Evolutionary conservation across 257 asterid genomes (phyloP), one percentile per base, ranked within the genome.

Genomic region (Solanum paucissectum): DNA sequence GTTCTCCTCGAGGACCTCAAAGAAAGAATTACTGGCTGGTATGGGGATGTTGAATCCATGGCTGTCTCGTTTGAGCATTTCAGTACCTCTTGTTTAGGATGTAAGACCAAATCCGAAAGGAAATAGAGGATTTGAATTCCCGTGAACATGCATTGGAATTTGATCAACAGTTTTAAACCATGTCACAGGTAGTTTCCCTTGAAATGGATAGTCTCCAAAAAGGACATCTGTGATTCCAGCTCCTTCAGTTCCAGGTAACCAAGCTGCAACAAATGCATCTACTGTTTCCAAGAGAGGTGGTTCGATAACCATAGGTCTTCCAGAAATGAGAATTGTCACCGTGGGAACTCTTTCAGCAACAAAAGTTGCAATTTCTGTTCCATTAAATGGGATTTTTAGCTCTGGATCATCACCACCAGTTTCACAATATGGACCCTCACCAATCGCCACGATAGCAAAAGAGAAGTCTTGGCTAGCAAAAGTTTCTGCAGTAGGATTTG

Each of bases 201-300:
- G 94, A 83, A 95, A 96, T 12, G 89, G 95, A 69, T 91, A 86
- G 89, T 95, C 96, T 38, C 99, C 99, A 20, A 94, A 95, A n/a
- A 95, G 91, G 20, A 93, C 98, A 86, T 96, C 98, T 6, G 91
- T 86, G 52, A 96, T 86, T 29, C 98, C 99, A 0, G 76, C 88
- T 36, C 98, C 97, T 93, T 96, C 98, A 84, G 91, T 95, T 36
- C 99, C 98, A 1, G 99, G 99, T 38, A 96, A 90, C 99, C 99
- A 96, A 42, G 98, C 98, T 72, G 97, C 96, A 64, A 95, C 91
- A 3, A 96, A 89, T 18, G 96, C 98, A 2, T 94, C 97, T 32
- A 90, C 90, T 88, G 93, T 94, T 11, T 92, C 95, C 88, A 95
- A 73, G 55, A 90, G 90, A 32, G 52, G 14, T 4, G 94, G 92